phyloP scores from a whole-genome alignment of 2,329 filamentous ascomycete species.

The Phialophora macrospora region DNA sequence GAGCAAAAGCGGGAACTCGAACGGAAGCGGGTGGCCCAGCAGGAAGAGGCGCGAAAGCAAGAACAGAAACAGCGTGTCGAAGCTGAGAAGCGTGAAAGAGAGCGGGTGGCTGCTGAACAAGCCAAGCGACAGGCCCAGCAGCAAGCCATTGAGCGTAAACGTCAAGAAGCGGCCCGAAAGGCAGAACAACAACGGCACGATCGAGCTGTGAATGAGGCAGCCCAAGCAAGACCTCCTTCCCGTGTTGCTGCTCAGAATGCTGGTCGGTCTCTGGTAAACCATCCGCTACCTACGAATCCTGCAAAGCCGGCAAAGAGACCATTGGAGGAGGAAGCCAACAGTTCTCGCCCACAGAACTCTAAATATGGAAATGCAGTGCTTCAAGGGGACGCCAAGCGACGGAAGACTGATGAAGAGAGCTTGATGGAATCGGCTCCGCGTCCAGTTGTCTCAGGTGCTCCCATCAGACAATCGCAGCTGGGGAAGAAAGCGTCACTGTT shows the following conservation, averaged over 20 bases:
- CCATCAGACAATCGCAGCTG: conserved; percentile 78
- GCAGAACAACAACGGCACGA: conserved; percentile 49
- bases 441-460: conserved; percentile 73
- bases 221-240: conserved; percentile 55
- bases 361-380: conserved; percentile 60
- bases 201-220: conserved; percentile 43
- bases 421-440: conserved; percentile 65
- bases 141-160: conserved; percentile 61
- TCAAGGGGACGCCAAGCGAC: conserved; percentile 75
- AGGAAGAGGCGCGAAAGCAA: conserved; percentile 66
- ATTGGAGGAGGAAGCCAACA: conserved; percentile 63
- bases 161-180: conserved; percentile 52
- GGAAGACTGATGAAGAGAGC: conserved; percentile 75
- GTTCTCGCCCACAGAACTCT: conserved; percentile 48
- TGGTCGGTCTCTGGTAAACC: conserved; percentile 62
- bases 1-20: conserved; percentile 83
- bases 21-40: conserved; percentile 69
- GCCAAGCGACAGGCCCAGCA: conserved; percentile 67
- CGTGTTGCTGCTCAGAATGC: conserved; percentile 56
- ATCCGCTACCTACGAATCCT: conserved; percentile 64
- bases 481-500: conserved; percentile 63
- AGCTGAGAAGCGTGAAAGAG: conserved; percentile 53
- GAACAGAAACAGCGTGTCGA: conserved; percentile 66
- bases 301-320: conserved; percentile 77
- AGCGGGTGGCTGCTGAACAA: conserved; percentile 59